Conservation (phyloP, 257 asterid genomes). For the Solanum verrucosum region DNA sequence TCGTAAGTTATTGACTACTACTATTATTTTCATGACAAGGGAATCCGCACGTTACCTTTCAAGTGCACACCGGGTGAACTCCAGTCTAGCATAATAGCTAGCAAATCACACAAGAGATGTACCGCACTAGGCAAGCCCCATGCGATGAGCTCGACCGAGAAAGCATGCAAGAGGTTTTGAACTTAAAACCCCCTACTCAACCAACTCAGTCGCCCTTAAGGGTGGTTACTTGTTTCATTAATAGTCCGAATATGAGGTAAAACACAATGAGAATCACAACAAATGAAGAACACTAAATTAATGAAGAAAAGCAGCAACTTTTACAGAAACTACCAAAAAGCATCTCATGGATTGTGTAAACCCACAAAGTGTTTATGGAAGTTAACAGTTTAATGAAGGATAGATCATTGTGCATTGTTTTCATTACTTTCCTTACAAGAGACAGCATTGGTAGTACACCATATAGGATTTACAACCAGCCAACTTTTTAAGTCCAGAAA, state of each 20-base stretch:
- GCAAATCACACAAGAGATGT: neutral
- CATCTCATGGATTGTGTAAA: neutral
- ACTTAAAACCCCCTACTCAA: neutral
- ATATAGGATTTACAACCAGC: neutral
- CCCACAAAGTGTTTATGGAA: neutral
- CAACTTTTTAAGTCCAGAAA: neutral
- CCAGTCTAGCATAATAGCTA: neutral
- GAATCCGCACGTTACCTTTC: neutral
- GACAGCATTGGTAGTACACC: neutral
- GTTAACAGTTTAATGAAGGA: neutral
- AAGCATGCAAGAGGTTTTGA: neutral
- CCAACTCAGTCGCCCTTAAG: neutral
- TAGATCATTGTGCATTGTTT: neutral
- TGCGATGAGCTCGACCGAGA: neutral
- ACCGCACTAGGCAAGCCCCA: neutral
- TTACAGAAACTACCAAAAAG: neutral
- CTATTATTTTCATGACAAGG: neutral
- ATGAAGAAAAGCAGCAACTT: neutral
- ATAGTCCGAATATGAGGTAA: neutral
- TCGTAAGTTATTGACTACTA: neutral
- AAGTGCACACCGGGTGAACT: neutral
- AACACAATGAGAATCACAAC: neutral
- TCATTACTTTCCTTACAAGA: neutral
- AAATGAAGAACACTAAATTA: neutral
- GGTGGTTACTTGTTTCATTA: neutral